Base-by-base conservation (phyloP, 345 rosid species). In the Populus ilicifolia region DNA sequence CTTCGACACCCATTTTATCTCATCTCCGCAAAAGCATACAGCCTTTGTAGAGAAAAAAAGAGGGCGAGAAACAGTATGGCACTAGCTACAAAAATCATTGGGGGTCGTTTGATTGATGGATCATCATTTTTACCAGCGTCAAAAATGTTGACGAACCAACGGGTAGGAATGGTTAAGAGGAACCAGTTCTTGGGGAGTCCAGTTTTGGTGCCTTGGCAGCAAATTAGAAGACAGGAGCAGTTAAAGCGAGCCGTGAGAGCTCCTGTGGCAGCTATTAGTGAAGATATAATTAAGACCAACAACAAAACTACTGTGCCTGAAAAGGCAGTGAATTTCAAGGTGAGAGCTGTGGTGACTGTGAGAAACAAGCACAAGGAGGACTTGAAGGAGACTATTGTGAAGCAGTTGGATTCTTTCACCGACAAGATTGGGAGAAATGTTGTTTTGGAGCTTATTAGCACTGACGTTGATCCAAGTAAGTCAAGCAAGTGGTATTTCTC, bases 401-500 rank as follows among this genome's bases (percentile, higher is more conserved):
- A 90, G 76, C 95, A 89, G 29, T 83, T 89, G 67, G 98, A 96
- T 82, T 86, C 92, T 74, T 75, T 92, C 11, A 81, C 93, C 35
- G 99, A 96, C 56, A 88, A 78, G 80, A 84, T 96, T 72, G 98
- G 99, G 27, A 80, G 92, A 82, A 96, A 91, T 75, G 92, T 96
- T 30, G 92, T 89, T 21, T 85, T 96, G 87, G 89, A 92, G 89
- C 96, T 96, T 72, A 75, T 94, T 71, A 91, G 97, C 84, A 90
- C 87, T 5, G 89, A 94, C 72, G 43, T 89, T 80, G 97, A 96
- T 86, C 97, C 95, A 35, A 96, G 99, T 96, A 89, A 91, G 81
- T n/a, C 16, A 7, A 2, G 12, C 29, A 17, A 2, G 6, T 35
- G 65, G 59, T 50, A 56, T 11, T 35, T 61, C 13, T 35, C 23